Evolutionary conservation across 139 green algal species (phyloP).

Genomic region (Auxenochlorella pyrenoidosa): DNA sequence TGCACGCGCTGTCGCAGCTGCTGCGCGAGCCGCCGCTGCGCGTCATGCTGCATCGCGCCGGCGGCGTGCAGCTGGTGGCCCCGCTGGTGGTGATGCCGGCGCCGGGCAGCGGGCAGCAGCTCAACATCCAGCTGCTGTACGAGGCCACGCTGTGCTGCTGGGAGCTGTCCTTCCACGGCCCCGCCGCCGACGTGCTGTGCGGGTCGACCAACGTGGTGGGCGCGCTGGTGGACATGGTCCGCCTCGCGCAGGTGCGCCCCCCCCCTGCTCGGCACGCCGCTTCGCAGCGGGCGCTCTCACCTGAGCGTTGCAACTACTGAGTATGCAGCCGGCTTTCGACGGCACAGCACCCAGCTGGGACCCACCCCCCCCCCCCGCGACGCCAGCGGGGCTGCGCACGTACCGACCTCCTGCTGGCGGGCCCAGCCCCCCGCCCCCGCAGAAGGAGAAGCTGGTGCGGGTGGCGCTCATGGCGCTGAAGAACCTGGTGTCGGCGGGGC

Average conservation of each 20-base stretch:
- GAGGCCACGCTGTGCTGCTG: conserved; percentile 92
- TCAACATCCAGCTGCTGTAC: conserved; percentile 93
- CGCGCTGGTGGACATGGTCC: conserved; percentile 86
- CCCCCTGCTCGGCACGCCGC: neutral
- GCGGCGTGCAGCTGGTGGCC: conserved; percentile 70
- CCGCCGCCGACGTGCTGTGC: conserved; percentile 71
- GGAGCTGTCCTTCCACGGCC: conserved; percentile 88
- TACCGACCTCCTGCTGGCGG: neutral
- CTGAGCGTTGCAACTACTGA: neutral
- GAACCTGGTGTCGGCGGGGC: conserved; percentile 77
- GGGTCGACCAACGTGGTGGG: conserved; percentile 61
- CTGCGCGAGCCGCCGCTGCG: conserved; percentile 78
- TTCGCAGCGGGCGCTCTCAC: no score
- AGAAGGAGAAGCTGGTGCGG: conserved; percentile 97
- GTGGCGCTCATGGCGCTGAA: conserved; percentile 84
- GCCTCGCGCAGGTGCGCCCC: conserved; percentile 51
- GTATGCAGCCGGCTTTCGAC: neutral
- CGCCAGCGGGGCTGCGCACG: no score
- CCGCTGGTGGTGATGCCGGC: conserved; percentile 66
- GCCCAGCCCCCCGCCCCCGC: neutral
- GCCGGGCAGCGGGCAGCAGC: conserved; percentile 48
- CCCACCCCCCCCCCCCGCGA: neutral
- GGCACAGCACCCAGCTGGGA: neutral
- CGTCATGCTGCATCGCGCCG: conserved; percentile 63
- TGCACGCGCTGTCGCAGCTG: conserved; percentile 76